Evolutionary conservation across 805 yeast species (phyloP).

Genomic region (Metschnikowia anglica): DNA sequence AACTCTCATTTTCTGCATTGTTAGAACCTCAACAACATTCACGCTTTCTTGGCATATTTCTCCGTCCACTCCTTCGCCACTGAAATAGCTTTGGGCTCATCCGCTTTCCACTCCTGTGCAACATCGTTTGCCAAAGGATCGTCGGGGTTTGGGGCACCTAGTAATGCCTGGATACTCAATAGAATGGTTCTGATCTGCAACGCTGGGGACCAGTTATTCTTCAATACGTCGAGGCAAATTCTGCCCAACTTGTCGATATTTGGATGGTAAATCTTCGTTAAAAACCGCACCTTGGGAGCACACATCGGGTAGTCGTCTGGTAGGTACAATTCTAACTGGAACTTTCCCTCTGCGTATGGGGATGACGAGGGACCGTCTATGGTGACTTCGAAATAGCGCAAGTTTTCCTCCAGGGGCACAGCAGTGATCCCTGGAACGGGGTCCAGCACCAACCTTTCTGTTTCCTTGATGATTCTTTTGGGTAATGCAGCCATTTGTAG

Average conservation of each 20-base stretch:
- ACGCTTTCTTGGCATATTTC: slow-evolving; percentile 46
- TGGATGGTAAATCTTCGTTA: slow-evolving; percentile 94
- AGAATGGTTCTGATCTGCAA: slow-evolving; percentile 90
- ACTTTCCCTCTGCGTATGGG: slow-evolving; percentile 82
- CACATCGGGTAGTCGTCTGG: slow-evolving; percentile 99
- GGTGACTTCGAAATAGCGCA: slow-evolving; percentile 88
- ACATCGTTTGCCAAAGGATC: slow-evolving; percentile 98
- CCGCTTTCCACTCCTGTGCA: slow-evolving; percentile 92
- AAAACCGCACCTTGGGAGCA: slow-evolving; percentile 92
- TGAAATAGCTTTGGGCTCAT: slow-evolving; percentile 74
- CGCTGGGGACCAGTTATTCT: slow-evolving; percentile 97
- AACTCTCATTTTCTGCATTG: background rate
- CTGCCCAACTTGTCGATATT: slow-evolving; percentile 94
- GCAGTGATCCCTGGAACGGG: slow-evolving; percentile 97
- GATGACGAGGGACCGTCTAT: slow-evolving; percentile 89
- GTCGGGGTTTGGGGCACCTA: slow-evolving; percentile 97
- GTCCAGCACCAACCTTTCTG: slow-evolving; percentile 86
- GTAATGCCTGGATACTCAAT: slow-evolving; percentile 85
- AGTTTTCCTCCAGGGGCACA: slow-evolving; percentile 88
- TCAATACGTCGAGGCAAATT: slow-evolving; percentile 91
- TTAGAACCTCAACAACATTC: background rate
- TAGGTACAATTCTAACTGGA: slow-evolving; percentile 78
- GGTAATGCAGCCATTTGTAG: slow-evolving; percentile 61
- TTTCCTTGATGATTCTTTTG: slow-evolving; percentile 93
- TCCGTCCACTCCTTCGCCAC: slow-evolving; percentile 79